A percentile compares a stretch with the other conserved stretches of the same genome.
Conservation (phyloP, 176 grass and related monocot genomes). For the Rhipidocladum racemiflorum region DNA sequence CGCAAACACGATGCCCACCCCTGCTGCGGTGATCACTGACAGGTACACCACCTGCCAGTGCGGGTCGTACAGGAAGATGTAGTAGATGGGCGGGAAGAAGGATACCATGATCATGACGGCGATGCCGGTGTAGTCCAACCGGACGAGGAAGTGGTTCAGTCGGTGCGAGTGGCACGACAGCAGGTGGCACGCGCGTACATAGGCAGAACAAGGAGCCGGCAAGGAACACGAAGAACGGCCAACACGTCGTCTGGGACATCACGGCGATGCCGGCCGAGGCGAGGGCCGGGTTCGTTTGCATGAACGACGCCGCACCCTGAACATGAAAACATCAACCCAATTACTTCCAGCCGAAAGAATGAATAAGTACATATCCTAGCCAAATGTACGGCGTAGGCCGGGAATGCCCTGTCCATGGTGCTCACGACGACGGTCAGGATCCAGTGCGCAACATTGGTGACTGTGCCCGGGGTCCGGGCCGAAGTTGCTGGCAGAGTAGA, state of each 20-base stretch:
- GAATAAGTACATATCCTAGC: background rate
- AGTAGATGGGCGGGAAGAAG: conserved; percentile 97
- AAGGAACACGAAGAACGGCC: conserved; percentile 92
- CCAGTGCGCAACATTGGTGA: too few relatives aligned
- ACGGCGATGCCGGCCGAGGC: background rate
- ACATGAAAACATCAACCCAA: background rate
- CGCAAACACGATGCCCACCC: conserved; percentile 56
- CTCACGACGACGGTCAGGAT: too few relatives aligned
- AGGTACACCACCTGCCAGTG: conserved; percentile 71
- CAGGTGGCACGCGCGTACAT: conserved; percentile 86
- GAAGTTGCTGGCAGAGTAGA: too few relatives aligned
- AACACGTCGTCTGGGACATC: conserved; percentile 33
- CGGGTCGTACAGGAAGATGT: conserved; percentile 89
- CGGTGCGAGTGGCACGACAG: conserved; percentile 76
- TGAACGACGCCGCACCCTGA: conserved; percentile 61
- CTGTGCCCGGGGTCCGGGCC: too few relatives aligned
- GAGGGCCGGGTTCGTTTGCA: conserved; percentile 41
- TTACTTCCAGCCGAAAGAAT: background rate
- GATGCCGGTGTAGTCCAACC: conserved; percentile 84
- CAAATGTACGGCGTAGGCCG: too few relatives aligned
- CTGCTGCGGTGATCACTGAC: conserved; percentile 58
- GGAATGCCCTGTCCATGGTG: too few relatives aligned
- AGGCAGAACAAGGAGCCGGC: conserved; percentile 94
- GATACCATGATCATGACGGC: conserved; percentile 85
- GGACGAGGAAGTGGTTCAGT: conserved; percentile 80